A percentile compares a stretch with the other conserved stretches of the same genome.
phyloP scores from a whole-genome alignment of 208 protist genomes.

The Herpetomonas samuelpessoai region DNA sequence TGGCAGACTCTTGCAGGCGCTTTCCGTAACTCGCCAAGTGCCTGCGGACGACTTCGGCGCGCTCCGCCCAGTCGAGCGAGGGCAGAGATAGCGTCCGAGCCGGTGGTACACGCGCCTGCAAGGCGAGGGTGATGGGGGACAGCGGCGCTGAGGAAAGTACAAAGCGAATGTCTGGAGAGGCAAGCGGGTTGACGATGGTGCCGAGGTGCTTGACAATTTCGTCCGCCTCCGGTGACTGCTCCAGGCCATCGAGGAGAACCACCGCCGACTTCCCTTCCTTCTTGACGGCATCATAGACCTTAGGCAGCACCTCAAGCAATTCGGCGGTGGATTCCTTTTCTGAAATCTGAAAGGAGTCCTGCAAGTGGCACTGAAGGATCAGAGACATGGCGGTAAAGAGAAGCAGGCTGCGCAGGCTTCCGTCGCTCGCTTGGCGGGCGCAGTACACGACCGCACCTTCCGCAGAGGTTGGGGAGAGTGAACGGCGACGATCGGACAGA shows the following conservation, averaged over 20 bases:
- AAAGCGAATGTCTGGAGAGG: conserved; percentile 53
- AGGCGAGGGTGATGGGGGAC: conserved; percentile 31
- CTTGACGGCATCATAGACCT: conserved; percentile 40
- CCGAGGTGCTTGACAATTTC: conserved; percentile 55
- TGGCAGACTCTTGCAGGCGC: conserved; percentile 60
- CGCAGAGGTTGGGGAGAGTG: not conserved
- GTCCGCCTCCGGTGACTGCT: conserved; percentile 47
- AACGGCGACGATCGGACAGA: conserved; percentile 22
- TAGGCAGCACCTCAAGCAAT: conserved; percentile 52
- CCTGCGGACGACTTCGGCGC: conserved; percentile 67
- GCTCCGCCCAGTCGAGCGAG: conserved; percentile 43
- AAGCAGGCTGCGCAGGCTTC: conserved; percentile 44
- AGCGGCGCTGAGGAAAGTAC: conserved; percentile 33
- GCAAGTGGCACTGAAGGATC: conserved; percentile 27
- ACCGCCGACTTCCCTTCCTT: conserved; percentile 29
- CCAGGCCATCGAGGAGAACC: conserved; percentile 66
- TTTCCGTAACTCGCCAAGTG: conserved; percentile 79
- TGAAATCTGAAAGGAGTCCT: conserved; percentile 42
- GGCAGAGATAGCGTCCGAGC: conserved; percentile 33
- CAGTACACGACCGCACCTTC: conserved; percentile 47
- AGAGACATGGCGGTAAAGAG: conserved; percentile 55
- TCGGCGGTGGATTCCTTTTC: conserved; percentile 43
- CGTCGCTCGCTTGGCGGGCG: conserved; percentile 55
- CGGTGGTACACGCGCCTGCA: conserved; percentile 44
- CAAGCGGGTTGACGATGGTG: conserved; percentile 30